Conservation (phyloP, 1,284 basidiomycete genomes). For the Porogramme epimiltina region DNA sequence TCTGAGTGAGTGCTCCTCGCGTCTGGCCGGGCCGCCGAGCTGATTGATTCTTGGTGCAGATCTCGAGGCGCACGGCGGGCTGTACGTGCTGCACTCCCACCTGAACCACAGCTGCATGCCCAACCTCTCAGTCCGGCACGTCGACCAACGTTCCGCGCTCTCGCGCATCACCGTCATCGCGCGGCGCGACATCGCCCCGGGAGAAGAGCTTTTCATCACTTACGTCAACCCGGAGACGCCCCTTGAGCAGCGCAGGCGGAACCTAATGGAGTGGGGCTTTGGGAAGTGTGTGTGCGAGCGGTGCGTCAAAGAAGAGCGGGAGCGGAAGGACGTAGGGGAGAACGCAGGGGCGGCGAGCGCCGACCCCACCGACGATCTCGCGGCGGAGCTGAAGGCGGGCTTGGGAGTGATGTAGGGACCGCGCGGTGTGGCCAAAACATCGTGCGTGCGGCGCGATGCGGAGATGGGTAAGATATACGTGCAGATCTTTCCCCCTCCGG, state of each 20-base stretch:
- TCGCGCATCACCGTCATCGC: slow-evolving; percentile 77
- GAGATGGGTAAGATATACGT: too few species aligned
- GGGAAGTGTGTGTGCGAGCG: slow-evolving; percentile 67
- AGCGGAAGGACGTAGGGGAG: slow-evolving; percentile 35
- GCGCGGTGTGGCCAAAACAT: too few species aligned
- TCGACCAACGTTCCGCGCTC: slow-evolving; percentile 62
- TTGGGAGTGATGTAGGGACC: slow-evolving; percentile 41
- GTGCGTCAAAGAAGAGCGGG: slow-evolving; percentile 55
- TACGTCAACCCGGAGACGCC: slow-evolving; percentile 74
- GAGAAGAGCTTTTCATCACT: slow-evolving; percentile 77
- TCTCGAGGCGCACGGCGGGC: slow-evolving; percentile 83
- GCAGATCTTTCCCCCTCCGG: too few species aligned
- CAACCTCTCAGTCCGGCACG: slow-evolving; percentile 74
- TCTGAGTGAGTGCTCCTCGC: slow-evolving; percentile 60
- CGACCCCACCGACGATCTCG: slow-evolving; percentile 25
- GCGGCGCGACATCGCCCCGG: slow-evolving; percentile 59
- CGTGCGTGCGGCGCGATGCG: too few species aligned
- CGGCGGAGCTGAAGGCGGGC: slow-evolving; percentile 48
- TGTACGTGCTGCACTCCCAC: slow-evolving; percentile 86
- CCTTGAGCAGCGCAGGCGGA: slow-evolving; percentile 55
- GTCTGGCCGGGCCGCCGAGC: neutral
- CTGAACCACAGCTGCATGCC: slow-evolving; percentile 85
- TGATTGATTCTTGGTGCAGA: slow-evolving; percentile 48
- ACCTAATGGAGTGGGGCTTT: slow-evolving; percentile 76
- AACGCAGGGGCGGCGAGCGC: slow-evolving; percentile 19